Evolutionary conservation across 805 yeast genomes (phyloP).

Genomic region (Crinitomyces ghanaensis): DNA sequence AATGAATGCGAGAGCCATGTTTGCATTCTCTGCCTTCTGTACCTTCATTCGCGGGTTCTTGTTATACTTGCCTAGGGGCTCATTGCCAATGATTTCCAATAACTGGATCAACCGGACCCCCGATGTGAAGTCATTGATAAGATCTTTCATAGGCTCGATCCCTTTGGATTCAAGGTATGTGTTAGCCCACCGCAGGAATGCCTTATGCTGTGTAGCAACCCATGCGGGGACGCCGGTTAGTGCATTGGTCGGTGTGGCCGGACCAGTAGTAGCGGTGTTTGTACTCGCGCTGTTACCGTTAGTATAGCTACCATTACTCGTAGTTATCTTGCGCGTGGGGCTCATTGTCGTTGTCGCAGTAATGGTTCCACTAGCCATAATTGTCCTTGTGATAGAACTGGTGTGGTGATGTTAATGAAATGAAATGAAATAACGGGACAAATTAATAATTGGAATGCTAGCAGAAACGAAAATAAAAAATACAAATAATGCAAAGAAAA

Average conservation of each 20-base stretch:
- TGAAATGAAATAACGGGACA: too few relatives aligned
- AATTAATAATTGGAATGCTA: too few relatives aligned
- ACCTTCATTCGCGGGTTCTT: conserved; percentile 25
- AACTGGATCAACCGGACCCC: conserved; percentile 29
- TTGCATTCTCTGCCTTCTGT: conserved; percentile 29
- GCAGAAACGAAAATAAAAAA: too few relatives aligned
- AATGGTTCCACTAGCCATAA: too few relatives aligned
- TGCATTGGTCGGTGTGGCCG: not conserved
- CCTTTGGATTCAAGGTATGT: conserved; percentile 22
- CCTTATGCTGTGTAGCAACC: conserved; percentile 30
- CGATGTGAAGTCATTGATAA: conserved; percentile 22
- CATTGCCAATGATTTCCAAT: conserved; percentile 28
- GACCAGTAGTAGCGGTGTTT: not conserved
- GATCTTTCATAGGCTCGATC: conserved; percentile 18
- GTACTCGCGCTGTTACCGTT: too few relatives aligned
- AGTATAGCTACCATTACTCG: too few relatives aligned
- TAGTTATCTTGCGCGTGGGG: too few relatives aligned
- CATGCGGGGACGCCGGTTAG: conserved; percentile 13
- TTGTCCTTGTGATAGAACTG: too few relatives aligned
- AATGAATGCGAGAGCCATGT: conserved; percentile 27
- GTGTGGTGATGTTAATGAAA: too few relatives aligned
- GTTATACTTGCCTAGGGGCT: conserved; percentile 25
- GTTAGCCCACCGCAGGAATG: conserved; percentile 30
- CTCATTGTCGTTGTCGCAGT: too few relatives aligned
- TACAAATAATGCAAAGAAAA: too few relatives aligned